These are phyloP conservation scores for Luzula sylvatica DNA, from an alignment of 176 grass and related monocot genomes.

Conservation along the genomic window DNA sequence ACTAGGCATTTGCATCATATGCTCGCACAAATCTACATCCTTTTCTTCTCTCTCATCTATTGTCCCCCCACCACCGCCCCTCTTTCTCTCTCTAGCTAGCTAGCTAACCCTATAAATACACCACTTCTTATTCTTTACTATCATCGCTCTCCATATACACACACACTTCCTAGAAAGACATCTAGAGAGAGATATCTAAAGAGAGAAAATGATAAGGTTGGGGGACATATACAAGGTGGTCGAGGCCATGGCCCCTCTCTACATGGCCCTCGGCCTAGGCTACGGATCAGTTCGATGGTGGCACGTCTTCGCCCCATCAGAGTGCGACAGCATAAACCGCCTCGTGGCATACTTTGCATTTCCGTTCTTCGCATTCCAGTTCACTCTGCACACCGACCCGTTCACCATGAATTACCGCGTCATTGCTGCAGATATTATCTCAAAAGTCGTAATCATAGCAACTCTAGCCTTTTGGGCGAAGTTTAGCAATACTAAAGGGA, in stretches of 20 bases:
- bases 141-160: conserved; percentile 2
- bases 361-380: conserved; percentile 91
- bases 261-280: conserved; percentile 69
- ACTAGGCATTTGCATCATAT: conserved; percentile 8
- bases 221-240: conserved; percentile 84
- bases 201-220: conserved; percentile 55
- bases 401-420: conserved; percentile 87
- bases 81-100: neutral
- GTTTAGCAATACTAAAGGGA: conserved; percentile 35
- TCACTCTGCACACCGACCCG: conserved; percentile 86
- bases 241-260: conserved; percentile 64
- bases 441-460: conserved; percentile 47
- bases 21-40: conserved; percentile 8
- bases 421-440: conserved; percentile 74
- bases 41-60: neutral
- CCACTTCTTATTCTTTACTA: neutral
- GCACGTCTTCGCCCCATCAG: conserved; percentile 72
- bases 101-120: conserved; percentile 6
- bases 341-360: conserved; percentile 77
- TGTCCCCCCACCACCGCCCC: neutral
- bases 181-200: neutral
- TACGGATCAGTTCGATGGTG: conserved; percentile 90
- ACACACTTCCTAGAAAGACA: neutral
- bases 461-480: conserved; percentile 52
- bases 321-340: conserved; percentile 92